phyloP scores from a whole-genome alignment of 257 asterid genomes.

The Coffea eugenioides region DNA sequence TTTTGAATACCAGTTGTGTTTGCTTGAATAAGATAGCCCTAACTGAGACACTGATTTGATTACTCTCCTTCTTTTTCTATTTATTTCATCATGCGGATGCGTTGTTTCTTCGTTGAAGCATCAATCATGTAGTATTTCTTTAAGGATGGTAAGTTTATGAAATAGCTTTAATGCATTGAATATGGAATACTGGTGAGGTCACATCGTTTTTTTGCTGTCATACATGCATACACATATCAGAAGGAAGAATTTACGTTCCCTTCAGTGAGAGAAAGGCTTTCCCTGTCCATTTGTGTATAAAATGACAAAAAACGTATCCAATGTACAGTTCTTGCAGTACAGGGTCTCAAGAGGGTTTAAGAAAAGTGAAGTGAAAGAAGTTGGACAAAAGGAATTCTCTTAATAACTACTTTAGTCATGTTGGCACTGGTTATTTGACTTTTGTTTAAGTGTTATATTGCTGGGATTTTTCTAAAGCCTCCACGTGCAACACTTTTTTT shows the following conservation, averaged over 20 bases:
- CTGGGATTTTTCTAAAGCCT: not conserved
- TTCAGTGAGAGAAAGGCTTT: not conserved
- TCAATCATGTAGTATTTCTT: not conserved
- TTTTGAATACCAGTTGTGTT: not conserved
- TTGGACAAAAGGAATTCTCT: not conserved
- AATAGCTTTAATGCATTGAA: not conserved
- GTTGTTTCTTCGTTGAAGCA: not conserved
- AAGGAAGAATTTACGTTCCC: not conserved
- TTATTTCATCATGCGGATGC: not conserved
- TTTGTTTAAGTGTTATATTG: not conserved
- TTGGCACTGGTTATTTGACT: not conserved
- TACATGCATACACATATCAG: not conserved
- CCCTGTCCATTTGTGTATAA: not conserved
- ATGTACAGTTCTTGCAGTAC: not conserved
- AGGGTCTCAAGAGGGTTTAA: not conserved
- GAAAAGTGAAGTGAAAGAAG: not conserved
- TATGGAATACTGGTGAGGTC: not conserved
- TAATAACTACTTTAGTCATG: not conserved
- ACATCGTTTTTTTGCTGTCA: not conserved
- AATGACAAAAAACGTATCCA: not conserved
- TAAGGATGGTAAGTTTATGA: not conserved
- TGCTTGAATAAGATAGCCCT: not conserved
- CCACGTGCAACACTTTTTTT: not conserved
- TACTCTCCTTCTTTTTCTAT: not conserved
- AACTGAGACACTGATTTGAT: not conserved